These are phyloP conservation scores for Neocatenulostroma microsporum DNA, from an alignment of 2,329 filamentous ascomycete species.

Conservation along the genomic window DNA sequence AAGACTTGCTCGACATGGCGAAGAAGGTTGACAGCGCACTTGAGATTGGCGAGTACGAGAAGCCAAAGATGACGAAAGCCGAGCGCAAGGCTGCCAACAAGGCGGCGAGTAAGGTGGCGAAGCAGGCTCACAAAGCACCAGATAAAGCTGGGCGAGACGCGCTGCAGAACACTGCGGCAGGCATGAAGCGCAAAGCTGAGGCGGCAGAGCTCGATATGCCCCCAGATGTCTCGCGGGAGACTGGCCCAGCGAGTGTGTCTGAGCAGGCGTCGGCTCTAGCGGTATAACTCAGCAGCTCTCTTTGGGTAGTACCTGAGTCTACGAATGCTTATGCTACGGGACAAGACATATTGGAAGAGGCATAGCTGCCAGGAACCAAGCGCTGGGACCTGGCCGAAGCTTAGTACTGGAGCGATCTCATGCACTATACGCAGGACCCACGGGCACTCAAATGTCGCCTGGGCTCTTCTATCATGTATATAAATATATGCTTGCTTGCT, in stretches of 20 bases:
- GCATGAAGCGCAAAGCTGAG: conserved; percentile 22
- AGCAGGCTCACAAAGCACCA: no score
- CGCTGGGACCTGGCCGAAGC: no score
- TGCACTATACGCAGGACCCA: no score
- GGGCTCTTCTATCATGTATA: no score
- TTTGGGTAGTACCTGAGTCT: no score
- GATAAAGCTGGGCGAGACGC: conserved; percentile 8
- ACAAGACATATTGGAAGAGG: no score
- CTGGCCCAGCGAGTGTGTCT: conserved; percentile 18
- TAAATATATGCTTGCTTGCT: no score
- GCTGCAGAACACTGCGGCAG: conserved; percentile 14
- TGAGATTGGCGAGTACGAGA: conserved; percentile 42
- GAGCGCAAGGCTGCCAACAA: conserved; percentile 38
- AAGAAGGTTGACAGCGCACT: conserved; percentile 57
- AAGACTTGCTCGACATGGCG: conserved; percentile 55
- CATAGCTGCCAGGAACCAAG: conserved; percentile 4
- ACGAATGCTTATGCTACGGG: no score
- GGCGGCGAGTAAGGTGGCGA: conserved; percentile 19
- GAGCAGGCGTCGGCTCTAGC: conserved; percentile 22
- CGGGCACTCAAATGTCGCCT: no score
- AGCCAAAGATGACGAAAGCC: conserved; percentile 43
- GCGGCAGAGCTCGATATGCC: conserved; percentile 22
- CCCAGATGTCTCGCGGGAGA: conserved; percentile 18
- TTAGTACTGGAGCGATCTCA: no score
- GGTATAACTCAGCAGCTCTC: no score